A percentile compares a stretch with the other conserved stretches of the same genome.
These are phyloP conservation scores for Paraphysoderma sedebokerense DNA, from an alignment of 371 early-diverging fungal species.

Conservation along the genomic window DNA sequence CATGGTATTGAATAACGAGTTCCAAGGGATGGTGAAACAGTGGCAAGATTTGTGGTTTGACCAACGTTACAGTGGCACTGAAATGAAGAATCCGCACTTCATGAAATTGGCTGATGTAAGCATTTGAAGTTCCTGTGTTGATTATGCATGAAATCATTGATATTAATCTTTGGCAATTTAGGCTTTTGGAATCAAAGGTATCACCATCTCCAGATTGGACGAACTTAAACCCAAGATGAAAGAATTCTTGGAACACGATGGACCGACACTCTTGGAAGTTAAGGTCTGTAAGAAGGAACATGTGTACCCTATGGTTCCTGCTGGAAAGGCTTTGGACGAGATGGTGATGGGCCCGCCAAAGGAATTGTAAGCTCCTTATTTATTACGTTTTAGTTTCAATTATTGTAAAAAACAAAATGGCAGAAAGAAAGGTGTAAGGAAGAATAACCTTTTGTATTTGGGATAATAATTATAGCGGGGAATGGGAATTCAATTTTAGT, in stretches of 20 bases:
- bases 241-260: conserved; percentile 61
- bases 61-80: conserved; percentile 79
- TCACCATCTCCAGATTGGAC: conserved; percentile 59
- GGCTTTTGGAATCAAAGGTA: conserved; percentile 76
- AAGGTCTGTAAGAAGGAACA: conserved; percentile 79
- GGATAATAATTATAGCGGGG: too few relatives aligned
- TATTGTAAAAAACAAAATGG: too few relatives aligned
- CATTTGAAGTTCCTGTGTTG: too few relatives aligned
- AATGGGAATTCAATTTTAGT: too few relatives aligned
- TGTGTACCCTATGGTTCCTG: conserved; percentile 94
- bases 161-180: too few relatives aligned
- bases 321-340: conserved; percentile 80
- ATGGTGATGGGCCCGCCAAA: conserved; percentile 22
- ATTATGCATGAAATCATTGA: too few relatives aligned
- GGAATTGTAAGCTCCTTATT: too few relatives aligned
- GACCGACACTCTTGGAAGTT: conserved; percentile 78
- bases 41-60: conserved; percentile 78
- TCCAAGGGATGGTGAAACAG: conserved; percentile 86
- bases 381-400: too few relatives aligned
- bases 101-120: conserved; percentile 91
- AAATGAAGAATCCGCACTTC: conserved; percentile 95
- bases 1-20: conserved; percentile 86
- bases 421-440: too few relatives aligned
- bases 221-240: conserved; percentile 76
- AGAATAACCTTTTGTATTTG: too few relatives aligned